Evolutionary conservation across 768 basidiomycete species (phyloP), one percentile per base, ranked within the genome.

Genomic region (Termitomyces sp.): DNA sequence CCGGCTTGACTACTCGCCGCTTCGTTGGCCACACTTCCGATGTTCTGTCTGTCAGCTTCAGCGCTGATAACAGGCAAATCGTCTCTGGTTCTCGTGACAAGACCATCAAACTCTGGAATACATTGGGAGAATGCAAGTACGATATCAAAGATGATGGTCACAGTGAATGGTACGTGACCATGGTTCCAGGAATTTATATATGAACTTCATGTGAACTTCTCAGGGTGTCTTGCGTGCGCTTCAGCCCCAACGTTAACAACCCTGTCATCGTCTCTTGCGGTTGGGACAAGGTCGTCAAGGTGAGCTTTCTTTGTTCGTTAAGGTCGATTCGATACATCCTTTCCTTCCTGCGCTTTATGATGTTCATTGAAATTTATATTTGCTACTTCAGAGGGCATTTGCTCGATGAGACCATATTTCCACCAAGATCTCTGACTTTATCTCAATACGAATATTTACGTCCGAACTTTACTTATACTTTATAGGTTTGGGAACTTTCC

Each of bases 211-310:
- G 57, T 52, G 24, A 22, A 55, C 37, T 54, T 27, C 63, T 50
- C 60, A 95, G 94, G 94, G 96, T 99, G 58, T 98, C 96, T 44
- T 98, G 96, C 75, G 97, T 99, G 45, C 91, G 96, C 73, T 99
- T 99, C 83, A 96, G 94, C 79, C 97, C 97, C 55, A 98, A 98
- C 74, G 87, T 95, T 65, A 69, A 86, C 79, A 98, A 95, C 82
- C 95, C 97, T 58, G 96, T 98, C 70, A 98, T 98, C 70, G 97
- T 99, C 59, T 98, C 97, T 61, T 91, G 89, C 69, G 97, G 97
- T 69, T 99, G 97, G 97, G 97, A 99, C 83, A 98, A 98, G 82
- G 94, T 98, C 63, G 97, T 99, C 74, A 99, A 99, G 88, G 97
- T 96, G 66, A 77, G 87, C 39, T 42, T 70, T 20, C 49, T 65